Base-by-base conservation (phyloP, 2,329 filamentous ascomycete species). In the Coniosporium tulheliwenetii region DNA sequence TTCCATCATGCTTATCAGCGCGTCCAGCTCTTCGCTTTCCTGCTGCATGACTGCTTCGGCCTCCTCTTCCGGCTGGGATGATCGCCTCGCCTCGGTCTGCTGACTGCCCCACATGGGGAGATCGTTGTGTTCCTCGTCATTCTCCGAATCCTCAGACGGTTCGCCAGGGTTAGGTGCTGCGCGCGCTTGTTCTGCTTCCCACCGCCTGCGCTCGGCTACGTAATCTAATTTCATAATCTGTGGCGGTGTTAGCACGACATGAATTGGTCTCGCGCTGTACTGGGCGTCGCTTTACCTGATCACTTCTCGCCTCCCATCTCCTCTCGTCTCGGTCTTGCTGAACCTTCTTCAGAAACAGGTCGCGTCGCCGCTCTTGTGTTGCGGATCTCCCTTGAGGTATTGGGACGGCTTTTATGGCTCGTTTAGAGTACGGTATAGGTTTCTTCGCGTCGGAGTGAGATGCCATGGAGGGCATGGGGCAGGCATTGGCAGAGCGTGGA, bases 321-420 rank as follows among this genome's bases (percentile, higher is more conserved):
- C 55, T 56, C 5, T 70, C 65, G 4, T 70, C 66, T 35, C 66
- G 52, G 2, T 52, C 52, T 35, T 60, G 59, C 39, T 61, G 53
- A 9, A 70, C 62, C 40, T 63, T 81, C 52, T 77, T 74, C 44
- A 89, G 61, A 50, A 89, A 89, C 42, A 81, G 63, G 30, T 73
- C 71, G 37, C 82, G 66, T 43, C 83, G 65, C 41, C 71, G 66
- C 53, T 84, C 77, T 41, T 77, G 73, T 1, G 67, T 66, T 13
- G 73, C 74, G 53, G 85, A 62, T 39, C 74, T 68, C 44, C 62
- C 71, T 47, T 72, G 70, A 13, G 77, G 60, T 5, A 81, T 50
- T 0, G 79, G 81, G 45, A 81, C 84, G 31, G 70, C 66, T 44
- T 79, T 79, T 41, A 68, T 61, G 10, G 66, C 63, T 12, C 75